Conservation (phyloP, 768 basidiomycete genomes). For the Psilocybe azurescens region DNA sequence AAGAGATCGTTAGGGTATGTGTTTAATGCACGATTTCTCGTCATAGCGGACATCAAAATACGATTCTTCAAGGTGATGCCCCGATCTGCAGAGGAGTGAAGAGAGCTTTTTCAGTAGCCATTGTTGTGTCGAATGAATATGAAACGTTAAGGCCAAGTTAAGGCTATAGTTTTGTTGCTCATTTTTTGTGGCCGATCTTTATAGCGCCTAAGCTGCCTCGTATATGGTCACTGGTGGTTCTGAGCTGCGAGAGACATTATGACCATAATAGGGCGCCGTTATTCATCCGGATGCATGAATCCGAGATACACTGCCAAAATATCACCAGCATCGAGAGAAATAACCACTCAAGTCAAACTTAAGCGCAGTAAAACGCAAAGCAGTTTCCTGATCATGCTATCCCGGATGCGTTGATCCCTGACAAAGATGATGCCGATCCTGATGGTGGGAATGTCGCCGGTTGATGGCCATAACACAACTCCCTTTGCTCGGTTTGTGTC, state of each 20-base stretch:
- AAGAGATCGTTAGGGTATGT: conserved; percentile 43
- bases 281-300: neutral
- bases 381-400: no score
- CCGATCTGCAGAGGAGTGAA: conserved; percentile 42
- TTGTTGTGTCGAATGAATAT: neutral
- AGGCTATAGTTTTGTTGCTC: neutral
- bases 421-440: no score
- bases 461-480: no score
- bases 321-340: no score
- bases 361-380: no score
- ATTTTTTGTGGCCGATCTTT: neutral
- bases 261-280: neutral
- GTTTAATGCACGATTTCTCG: conserved; percentile 42
- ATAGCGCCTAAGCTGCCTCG: neutral
- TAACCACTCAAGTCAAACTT: no score
- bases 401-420: no score
- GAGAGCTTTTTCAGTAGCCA: conserved; percentile 21
- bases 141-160: neutral
- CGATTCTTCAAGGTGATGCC: conserved; percentile 42
- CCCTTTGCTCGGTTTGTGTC: no score
- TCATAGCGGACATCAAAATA: conserved; percentile 45
- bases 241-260: neutral
- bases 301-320: neutral
- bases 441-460: no score
- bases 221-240: neutral